These are phyloP conservation scores for Diplodia sapinea DNA, from an alignment of 2,329 filamentous ascomycete species.

Conservation along the genomic window DNA sequence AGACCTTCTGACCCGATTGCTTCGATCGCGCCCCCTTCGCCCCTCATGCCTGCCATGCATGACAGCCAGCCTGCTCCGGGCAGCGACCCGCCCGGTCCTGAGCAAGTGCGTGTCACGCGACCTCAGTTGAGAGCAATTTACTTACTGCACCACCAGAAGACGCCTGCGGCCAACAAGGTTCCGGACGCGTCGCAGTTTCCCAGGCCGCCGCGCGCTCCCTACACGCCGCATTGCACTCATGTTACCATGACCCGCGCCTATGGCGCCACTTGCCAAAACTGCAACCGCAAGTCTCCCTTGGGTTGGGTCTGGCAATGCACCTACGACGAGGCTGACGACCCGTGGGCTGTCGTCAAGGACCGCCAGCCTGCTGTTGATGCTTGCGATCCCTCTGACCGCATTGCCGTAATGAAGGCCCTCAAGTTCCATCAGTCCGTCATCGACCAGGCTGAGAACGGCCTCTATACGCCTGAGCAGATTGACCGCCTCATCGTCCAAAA, in stretches of 20 bases:
- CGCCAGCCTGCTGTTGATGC: background rate
- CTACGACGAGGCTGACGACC: slow-evolving; percentile 60
- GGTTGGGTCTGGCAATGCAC: slow-evolving; percentile 78
- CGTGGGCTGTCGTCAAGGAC: slow-evolving; percentile 16
- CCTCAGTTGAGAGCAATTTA: slow-evolving; percentile 19
- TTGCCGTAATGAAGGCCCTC: slow-evolving; percentile 33
- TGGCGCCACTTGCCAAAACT: slow-evolving; percentile 64
- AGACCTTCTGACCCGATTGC: background rate
- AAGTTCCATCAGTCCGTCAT: slow-evolving; percentile 46
- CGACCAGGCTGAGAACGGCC: slow-evolving; percentile 41
- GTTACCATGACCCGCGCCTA: slow-evolving; percentile 71
- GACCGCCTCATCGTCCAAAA: slow-evolving; percentile 43
- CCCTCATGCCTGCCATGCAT: background rate
- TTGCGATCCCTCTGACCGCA: slow-evolving; percentile 34
- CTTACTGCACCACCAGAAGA: slow-evolving; percentile 8
- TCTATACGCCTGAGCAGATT: slow-evolving; percentile 44
- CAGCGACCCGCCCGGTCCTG: background rate
- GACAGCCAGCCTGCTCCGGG: background rate
- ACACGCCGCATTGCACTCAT: slow-evolving; percentile 64
- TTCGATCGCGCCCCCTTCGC: background rate
- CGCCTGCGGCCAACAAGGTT: background rate
- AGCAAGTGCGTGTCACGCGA: slow-evolving; percentile 17
- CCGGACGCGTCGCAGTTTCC: slow-evolving; percentile 12
- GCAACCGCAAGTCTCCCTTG: slow-evolving; percentile 60
- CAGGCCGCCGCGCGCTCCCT: slow-evolving; percentile 18